A percentile compares a stretch with the other conserved stretches of the same genome.
phyloP scores from a whole-genome alignment of 169 alveolate species.

The Perkinsus olseni region DNA sequence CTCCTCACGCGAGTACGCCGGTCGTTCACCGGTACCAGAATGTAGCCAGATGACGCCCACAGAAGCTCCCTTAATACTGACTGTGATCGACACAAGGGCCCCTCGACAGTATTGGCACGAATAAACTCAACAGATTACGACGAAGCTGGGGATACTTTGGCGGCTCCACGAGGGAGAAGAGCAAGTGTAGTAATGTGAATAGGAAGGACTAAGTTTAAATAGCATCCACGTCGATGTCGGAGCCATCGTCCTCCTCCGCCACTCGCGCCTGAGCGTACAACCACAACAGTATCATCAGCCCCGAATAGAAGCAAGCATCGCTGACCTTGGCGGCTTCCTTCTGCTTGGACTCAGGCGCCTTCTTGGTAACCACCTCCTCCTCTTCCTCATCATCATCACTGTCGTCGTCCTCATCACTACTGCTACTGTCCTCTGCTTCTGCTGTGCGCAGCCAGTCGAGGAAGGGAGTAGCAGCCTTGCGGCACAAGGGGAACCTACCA shows the following conservation, averaged over 20 bases:
- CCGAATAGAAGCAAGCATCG: too few relatives aligned
- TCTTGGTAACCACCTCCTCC: conserved; percentile 17
- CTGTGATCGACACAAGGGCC: too few relatives aligned
- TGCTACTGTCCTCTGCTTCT: conserved; percentile 24
- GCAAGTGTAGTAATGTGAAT: too few relatives aligned
- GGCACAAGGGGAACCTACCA: conserved; percentile 16
- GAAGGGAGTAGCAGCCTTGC: conserved; percentile 62
- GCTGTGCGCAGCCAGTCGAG: conserved; percentile 57
- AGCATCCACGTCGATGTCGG: neutral
- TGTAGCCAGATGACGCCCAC: too few relatives aligned
- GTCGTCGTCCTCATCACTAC: conserved; percentile 44
- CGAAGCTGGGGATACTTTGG: too few relatives aligned
- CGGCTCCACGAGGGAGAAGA: too few relatives aligned
- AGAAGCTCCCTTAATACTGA: too few relatives aligned
- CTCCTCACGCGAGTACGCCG: too few relatives aligned
- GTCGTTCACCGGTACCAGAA: too few relatives aligned
- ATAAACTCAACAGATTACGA: too few relatives aligned
- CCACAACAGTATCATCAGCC: neutral
- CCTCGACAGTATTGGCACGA: too few relatives aligned
- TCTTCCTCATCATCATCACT: conserved; percentile 33
- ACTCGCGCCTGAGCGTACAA: neutral
- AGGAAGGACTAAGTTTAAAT: neutral
- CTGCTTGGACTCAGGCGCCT: neutral
- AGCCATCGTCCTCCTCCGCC: neutral
- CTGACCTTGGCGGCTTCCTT: neutral